Percentiles rank a stretch among this genome's conserved stretches.
phyloP scores from a whole-genome alignment of 2,329 filamentous ascomycete genomes.

The Zasmidium angulare region DNA sequence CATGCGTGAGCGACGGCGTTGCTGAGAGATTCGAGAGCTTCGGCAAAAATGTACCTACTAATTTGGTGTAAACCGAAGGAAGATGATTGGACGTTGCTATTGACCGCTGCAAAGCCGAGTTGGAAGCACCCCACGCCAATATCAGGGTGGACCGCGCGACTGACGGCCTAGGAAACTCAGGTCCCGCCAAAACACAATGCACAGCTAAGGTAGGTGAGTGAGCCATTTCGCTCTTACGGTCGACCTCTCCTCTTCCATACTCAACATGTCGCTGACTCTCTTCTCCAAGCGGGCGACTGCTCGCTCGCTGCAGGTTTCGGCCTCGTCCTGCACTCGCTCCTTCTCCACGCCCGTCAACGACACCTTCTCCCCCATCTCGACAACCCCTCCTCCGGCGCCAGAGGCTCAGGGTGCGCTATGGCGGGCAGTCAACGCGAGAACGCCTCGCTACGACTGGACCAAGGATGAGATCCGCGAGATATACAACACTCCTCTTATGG shows the following conservation, averaged over 20 bases:
- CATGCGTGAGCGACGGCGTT: no score
- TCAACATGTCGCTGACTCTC: conserved; percentile 28
- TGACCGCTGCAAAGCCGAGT: not conserved
- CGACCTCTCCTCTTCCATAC: not conserved
- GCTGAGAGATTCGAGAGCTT: no score
- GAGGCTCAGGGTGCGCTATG: conserved; percentile 36
- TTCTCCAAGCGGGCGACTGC: conserved; percentile 23
- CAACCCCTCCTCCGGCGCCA: conserved; percentile 27
- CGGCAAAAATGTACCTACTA: not conserved
- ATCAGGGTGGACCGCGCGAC: not conserved
- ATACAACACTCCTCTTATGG: conserved; percentile 78
- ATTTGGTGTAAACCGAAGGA: not conserved
- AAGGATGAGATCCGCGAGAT: conserved; percentile 77
- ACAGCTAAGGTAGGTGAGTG: not conserved
- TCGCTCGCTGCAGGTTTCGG: conserved; percentile 20
- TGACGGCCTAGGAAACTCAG: not conserved
- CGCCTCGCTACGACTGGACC: conserved; percentile 73
- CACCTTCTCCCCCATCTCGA: conserved; percentile 30
- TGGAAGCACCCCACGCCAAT: not conserved
- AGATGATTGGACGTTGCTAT: not conserved
- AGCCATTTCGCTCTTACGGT: not conserved
- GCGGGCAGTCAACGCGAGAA: conserved; percentile 59
- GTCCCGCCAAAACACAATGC: not conserved
- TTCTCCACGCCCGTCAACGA: conserved; percentile 40
- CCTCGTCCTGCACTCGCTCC: conserved; percentile 14